Base-by-base conservation (phyloP, 2,329 filamentous ascomycete species). In the Colletotrichum tropicicola region DNA sequence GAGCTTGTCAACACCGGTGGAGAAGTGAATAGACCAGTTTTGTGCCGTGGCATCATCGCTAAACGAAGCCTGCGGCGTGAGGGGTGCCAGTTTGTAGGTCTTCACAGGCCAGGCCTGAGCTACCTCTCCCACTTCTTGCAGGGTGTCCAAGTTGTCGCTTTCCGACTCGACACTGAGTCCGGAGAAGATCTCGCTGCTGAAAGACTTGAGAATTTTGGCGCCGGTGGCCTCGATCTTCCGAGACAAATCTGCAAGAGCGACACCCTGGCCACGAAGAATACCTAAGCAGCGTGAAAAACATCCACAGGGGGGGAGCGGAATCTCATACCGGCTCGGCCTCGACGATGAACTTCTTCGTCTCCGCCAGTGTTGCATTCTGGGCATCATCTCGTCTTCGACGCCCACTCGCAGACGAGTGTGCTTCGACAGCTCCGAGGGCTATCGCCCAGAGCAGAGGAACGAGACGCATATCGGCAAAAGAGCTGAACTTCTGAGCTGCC, bases 101-200 rank as follows among this genome's bases (percentile, higher is more conserved):
- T 66, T 68, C 1, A 70, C 68, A 5, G 68, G 65, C 73, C 73
- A 74, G 3, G 70, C 72, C 21, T 66, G 58, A 4, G 68, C 47
- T 6, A 72, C 61, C 41, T 65, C 55, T 7, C 9, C 12, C 3
- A 68, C 23, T 8, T 35, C 39, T 10, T 69, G 70, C 5, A 80
- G 63, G 2, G 73, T 73, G 21, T 80, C 78, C 19, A 72, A 60
- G 41, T 78, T 78, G 37, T 78, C 72, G 5, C 65, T 66, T 17
- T 72, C 70, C 2, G 74, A 73, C 48, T 78, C 72, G 10, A 80
- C 48, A 13, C 73, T 70, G 27, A 78, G 65, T 2, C 78, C 78
- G 5, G 68, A 69, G 43, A 80, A 80, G 23, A 79, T 60, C 55
- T 78, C 75, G 32, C 52, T 63, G 12, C 57, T 37, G 5, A 69